Base-by-base conservation (phyloP, 2,329 filamentous ascomycete genomes). In the Neocatenulostroma microsporum region DNA sequence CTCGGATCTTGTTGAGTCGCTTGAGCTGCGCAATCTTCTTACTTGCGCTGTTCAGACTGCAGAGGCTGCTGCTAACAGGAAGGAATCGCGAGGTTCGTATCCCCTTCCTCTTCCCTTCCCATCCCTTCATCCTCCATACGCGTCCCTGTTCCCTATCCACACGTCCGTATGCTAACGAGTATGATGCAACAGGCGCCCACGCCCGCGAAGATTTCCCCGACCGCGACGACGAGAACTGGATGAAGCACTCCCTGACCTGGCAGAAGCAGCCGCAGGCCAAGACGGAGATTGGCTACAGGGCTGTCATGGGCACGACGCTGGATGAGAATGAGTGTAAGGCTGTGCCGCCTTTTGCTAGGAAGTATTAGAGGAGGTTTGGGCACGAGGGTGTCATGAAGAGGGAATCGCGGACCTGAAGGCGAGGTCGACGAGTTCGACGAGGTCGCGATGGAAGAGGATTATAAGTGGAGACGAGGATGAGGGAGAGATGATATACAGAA, bases 191-290 rank as follows among this genome's bases (percentile, higher is more conserved):
- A 35, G 37, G 33, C 4, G 91, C 91, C 17, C 91, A 98, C 67
- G 91, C 91, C 49, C 84, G 91, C 51, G 91, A 98, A 72, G 91
- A 98, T 62, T 96, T 66, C 75, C 89, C 89, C 40, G 88, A 96
- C 13, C 82, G 91, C 71, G 85, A 96, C 60, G 91, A 98, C 61
- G 74, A 80, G 66, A 82, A 93, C 65, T 96, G 89, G 89, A 95
- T 95, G 89, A 96, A 96, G 81, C 91, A 98, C 76, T 94, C 86
- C 30, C 76, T 98, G 44, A 86, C 82, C 50, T 98, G 82, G 82
- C 91, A 98, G 75, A 93, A 86, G 81, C 63, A 80, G 60, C 84
- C 88, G 21, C 89, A 96, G 57, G 83, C 82, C 60, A 78, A 86
- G 69, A 78, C 91, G 38, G 82, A 96, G 44, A 72, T 96, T 46